A percentile compares a stretch with the other conserved stretches of the same genome.
Conservation (phyloP, 2,329 filamentous ascomycete genomes). For the Trichoderma sp. region DNA sequence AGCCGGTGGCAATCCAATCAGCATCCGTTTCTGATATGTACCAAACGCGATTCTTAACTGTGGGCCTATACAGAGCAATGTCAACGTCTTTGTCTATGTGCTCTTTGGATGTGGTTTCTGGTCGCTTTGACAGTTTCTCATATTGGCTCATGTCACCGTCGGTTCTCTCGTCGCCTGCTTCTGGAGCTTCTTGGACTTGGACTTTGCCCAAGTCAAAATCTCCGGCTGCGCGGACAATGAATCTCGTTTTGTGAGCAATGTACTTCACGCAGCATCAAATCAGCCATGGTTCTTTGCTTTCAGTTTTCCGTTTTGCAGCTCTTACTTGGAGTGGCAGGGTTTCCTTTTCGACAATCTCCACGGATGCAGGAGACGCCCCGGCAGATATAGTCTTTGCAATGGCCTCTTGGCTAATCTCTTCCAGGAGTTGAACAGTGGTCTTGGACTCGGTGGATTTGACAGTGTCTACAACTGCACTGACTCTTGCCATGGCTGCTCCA, state of each 20-base stretch:
- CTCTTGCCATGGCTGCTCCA: constrained; percentile 59
- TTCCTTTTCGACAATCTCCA: constrained; percentile 51
- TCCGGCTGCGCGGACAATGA: constrained; percentile 58
- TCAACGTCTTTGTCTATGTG: constrained; percentile 30
- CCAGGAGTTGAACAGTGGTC: constrained; percentile 36
- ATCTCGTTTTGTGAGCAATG: constrained; percentile 51
- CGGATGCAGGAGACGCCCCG: constrained; percentile 43
- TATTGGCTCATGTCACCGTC: constrained; percentile 24
- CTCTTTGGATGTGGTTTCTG: background rate
- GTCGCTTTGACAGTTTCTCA: constrained; percentile 21
- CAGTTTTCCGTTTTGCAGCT: background rate
- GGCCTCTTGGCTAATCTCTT: constrained; percentile 39
- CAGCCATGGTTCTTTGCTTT: background rate
- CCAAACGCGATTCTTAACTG: constrained; percentile 51
- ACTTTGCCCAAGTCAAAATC: constrained; percentile 46
- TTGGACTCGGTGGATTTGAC: constrained; percentile 47
- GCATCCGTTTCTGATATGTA: constrained; percentile 57
- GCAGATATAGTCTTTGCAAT: constrained; percentile 43
- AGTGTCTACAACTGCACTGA: constrained; percentile 53
- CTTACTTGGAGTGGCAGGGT: constrained; percentile 50
- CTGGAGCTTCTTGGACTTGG: background rate
- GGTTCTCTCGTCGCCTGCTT: constrained; percentile 5
- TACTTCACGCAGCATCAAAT: constrained; percentile 35
- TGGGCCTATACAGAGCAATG: constrained; percentile 46
- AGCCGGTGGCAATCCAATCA: constrained; percentile 54